Evolutionary conservation across 805 yeast genomes (phyloP), one percentile per base, ranked within the genome.

Genomic region (Nakazawaea populi): DNA sequence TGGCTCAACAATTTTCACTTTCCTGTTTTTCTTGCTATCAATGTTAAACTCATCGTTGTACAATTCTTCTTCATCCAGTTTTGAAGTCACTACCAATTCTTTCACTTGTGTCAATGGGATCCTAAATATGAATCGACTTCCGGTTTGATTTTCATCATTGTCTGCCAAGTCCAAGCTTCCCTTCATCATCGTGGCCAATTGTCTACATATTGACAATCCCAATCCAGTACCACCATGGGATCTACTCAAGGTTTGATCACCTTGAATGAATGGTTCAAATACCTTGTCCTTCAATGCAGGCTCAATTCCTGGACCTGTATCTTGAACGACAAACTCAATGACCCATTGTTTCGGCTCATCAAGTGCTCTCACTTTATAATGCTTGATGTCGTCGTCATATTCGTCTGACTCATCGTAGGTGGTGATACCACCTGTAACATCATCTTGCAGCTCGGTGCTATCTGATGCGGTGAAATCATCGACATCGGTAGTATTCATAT

Each of bases 201-300:
- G 97, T 53, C 89, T 75, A 68, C 97, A 94, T 60, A 92, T 92
- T 1, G 83, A 76, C 42, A 92, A 75, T 1, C 99, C 99, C 45
- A 92, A 73, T 2, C 98, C 99, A 0, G 97, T 94, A 57, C 99
- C 99, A 52, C 98, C 97, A 62, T 87, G 85, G 52, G 91, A 88
- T 61, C 96, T 76, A 5, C 96, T 87, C 30, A 89, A 73, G 0
- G 97, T 89, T 65, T 90, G 96, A 62, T 92, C 98, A 48, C 98
- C 99, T 69, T 92, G 99, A 18, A 91, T 90, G 71, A 92, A 92
- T 1, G 98, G 97, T 60, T 94, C 97, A 66, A 92, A 92, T 1
- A 92, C 95, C 54, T 86, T 82, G 42, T 82, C 82, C 60, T 88
- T 97, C 49, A 90, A 67, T 1, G 84, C 81, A 11, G 85, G 82